These are phyloP conservation scores for Apiospora kogelbergensis DNA, from an alignment of 2,329 filamentous ascomycete genomes.

Conservation along the genomic window DNA sequence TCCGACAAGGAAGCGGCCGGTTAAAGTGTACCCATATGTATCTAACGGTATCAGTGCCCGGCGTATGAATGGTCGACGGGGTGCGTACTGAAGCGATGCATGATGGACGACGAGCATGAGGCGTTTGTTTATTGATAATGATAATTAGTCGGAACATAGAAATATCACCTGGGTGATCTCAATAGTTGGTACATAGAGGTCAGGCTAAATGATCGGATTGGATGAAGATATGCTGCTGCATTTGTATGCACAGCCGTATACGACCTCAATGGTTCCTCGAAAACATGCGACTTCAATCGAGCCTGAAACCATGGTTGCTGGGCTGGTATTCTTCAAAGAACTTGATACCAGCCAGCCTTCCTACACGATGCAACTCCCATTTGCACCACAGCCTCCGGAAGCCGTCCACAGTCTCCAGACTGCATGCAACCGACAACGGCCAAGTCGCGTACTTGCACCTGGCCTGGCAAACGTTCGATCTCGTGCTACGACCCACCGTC, in stretches of 20 bases:
- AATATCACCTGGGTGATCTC: not conserved
- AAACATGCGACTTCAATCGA: not conserved
- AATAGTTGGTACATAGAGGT: not conserved
- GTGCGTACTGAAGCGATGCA: not conserved
- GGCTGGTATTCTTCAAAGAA: constrained; percentile 1
- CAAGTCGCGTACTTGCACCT: not conserved
- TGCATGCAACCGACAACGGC: not conserved
- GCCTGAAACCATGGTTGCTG: not conserved
- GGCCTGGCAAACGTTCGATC: not conserved
- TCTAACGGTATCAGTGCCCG: not conserved
- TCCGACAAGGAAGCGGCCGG: constrained; percentile 43
- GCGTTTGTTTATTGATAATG: constrained; percentile 4
- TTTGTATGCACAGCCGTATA: not conserved
- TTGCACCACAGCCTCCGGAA: not conserved
- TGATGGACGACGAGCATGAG: not conserved
- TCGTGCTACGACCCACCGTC: not conserved
- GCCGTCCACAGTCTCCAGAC: not conserved
- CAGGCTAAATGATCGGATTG: not conserved
- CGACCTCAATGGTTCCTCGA: not conserved
- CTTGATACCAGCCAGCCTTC: not conserved
- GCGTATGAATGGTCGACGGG: constrained; percentile 5
- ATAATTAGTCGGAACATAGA: constrained; percentile 2
- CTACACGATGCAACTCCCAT: not conserved
- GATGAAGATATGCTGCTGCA: not conserved
- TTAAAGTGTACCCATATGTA: constrained; percentile 28